phyloP scores from a whole-genome alignment of 495 filamentous ascomycete species.

The Venustampulla echinocandica region DNA sequence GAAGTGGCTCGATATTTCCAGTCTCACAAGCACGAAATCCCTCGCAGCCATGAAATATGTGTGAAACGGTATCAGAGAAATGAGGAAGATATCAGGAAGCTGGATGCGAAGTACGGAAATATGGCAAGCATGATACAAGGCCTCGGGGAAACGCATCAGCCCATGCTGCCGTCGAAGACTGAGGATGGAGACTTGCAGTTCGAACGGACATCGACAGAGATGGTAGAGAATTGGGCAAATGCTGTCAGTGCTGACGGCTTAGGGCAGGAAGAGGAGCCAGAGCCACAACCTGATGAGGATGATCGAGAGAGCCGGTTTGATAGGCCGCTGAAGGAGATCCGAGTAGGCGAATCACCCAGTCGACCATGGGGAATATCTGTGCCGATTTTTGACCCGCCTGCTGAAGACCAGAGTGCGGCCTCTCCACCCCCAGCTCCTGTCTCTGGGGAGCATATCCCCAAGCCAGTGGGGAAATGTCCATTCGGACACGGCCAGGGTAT shows the following conservation, averaged over 20 bases:
- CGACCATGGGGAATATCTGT: constrained; percentile 86
- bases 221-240: constrained; percentile 75
- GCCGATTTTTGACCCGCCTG: constrained; percentile 32
- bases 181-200: constrained; percentile 36
- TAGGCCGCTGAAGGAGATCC: constrained; percentile 68
- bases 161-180: constrained; percentile 59
- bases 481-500: constrained; percentile 36
- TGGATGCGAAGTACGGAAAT: constrained; percentile 87
- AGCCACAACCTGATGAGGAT: constrained; percentile 25
- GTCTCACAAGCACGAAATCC: constrained; percentile 85
- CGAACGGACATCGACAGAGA: constrained; percentile 45
- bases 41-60: constrained; percentile 83
- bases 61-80: constrained; percentile 80
- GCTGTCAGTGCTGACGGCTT: constrained; percentile 46
- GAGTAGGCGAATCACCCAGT: constrained; percentile 82
- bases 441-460: constrained; percentile 34
- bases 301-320: constrained; percentile 61
- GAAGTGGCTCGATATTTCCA: constrained; percentile 86
- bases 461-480: constrained; percentile 36
- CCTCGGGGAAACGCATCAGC: constrained; percentile 72
- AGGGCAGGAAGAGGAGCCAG: constrained; percentile 27
- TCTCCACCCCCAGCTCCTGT: constrained; percentile 34
- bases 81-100: constrained; percentile 66
- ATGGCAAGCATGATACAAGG: constrained; percentile 86
- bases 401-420: constrained; percentile 25